Evolutionary conservation across 106 monocot genomes (phyloP), one percentile per base, ranked within the genome.

Genomic region (Vanilla planifolia): DNA sequence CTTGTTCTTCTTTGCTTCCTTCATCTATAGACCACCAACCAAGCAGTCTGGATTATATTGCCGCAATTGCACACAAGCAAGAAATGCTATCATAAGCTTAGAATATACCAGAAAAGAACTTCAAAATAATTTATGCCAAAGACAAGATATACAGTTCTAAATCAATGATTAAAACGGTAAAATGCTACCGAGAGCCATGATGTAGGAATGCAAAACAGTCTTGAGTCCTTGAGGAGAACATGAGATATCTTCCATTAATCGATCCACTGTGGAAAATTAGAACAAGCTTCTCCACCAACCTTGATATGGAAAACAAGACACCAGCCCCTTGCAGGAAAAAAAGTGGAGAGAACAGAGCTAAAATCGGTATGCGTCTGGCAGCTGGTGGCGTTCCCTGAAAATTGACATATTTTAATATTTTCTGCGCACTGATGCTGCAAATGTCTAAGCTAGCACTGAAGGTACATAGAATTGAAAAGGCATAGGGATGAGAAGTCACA

Each of bases 21-120:
- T 95, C 89, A 34, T 95, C 90, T 71, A 95, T 95, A 9, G 89
- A 90, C 95, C 95, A 95, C 95, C 89, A 95, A 68, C 95, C 95
- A 23, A 95, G 73, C 3, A 95, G 63, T 53, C 95, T 95, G 60
- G 55, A 45, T 33, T 40, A 51, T 51, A 33, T 8, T 33, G n/a
- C n/a, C 27, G 27, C 47, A 32, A 73, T n/a, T n/a, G n/a, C n/a
- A n/a, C n/a, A n/a, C n/a, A n/a, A n/a, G n/a, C n/a, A n/a, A n/a
- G n/a, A n/a, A n/a, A n/a, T n/a, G n/a, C n/a, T n/a, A n/a, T n/a
- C n/a, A n/a, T n/a, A n/a, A n/a, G n/a, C 14, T 9, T 40, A 5
- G 48, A 48, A 48, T 48, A n/a, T n/a, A n/a, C n/a, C n/a, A n/a
- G n/a, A n/a, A 17, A 26, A 59, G 43, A n/a, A n/a, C n/a, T n/a